Conservation (phyloP, 805 yeast species). For the Ogataea neopini region DNA sequence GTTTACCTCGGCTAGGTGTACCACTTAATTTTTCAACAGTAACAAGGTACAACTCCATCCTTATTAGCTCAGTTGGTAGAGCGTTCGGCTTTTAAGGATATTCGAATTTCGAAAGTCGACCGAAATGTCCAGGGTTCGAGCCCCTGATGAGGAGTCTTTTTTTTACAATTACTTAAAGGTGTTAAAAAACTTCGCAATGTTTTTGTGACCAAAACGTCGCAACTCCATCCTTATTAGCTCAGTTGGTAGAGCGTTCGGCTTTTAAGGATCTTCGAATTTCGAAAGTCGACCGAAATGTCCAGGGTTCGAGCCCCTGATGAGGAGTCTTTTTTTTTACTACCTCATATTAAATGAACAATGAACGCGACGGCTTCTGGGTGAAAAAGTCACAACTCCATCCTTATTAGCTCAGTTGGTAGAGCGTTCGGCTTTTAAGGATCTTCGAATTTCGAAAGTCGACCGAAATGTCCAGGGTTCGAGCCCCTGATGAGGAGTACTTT, state of each 20-base stretch:
- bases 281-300: slow-evolving; percentile 55
- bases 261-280: slow-evolving; percentile 39
- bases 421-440: slow-evolving; percentile 62
- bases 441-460: slow-evolving; percentile 37
- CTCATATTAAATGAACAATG: too few relatives aligned
- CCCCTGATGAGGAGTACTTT: slow-evolving; percentile 53
- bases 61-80: slow-evolving; percentile 67
- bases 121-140: slow-evolving; percentile 66
- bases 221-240: slow-evolving; percentile 51
- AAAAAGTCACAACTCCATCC: slow-evolving; percentile 31
- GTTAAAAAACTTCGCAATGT: too few relatives aligned
- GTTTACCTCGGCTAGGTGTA: too few relatives aligned
- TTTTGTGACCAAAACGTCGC: neutral
- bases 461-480: slow-evolving; percentile 66
- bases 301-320: slow-evolving; percentile 64
- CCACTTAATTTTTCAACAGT: too few relatives aligned
- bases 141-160: slow-evolving; percentile 53
- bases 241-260: slow-evolving; percentile 74
- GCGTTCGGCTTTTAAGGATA: slow-evolving; percentile 62
- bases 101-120: slow-evolving; percentile 37
- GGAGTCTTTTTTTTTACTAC: slow-evolving; percentile 41
- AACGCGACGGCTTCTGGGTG: too few relatives aligned
- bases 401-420: slow-evolving; percentile 67
- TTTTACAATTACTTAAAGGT: slow-evolving; percentile 14
- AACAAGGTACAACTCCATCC: slow-evolving; percentile 37